Evolutionary conservation across 2,329 filamentous ascomycete species (phyloP), one percentile per base, ranked within the genome.

Genomic region (Scolecobasidium constrictum): DNA sequence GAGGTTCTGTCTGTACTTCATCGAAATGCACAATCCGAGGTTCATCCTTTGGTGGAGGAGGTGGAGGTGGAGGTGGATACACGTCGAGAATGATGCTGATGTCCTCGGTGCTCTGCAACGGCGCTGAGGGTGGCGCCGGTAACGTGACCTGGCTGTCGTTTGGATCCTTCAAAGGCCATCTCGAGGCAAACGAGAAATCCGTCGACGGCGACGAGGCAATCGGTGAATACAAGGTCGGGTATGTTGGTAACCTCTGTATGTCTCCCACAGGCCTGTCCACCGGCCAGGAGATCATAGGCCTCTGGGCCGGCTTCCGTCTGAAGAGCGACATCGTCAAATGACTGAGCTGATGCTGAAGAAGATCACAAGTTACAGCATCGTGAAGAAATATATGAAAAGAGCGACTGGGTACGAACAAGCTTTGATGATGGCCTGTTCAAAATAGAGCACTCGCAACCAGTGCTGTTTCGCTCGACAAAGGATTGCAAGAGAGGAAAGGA

Each of bases 401-500:
- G n/a, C 9, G 9, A n/a, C 9, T 7, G 26, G 26, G 9, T 31
- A 31, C n/a, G 26, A n/a, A 31, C 9, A n/a, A 31, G 26, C 26
- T 31, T 31, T 31, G 26, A 31, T 31, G n/a, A 31, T 31, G 26
- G 9, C 26, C 26, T 7, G 26, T 31, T n/a, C 26, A 31, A 31
- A 31, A 31, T 31, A 31, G 26, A 31, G 26, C 26, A 31, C n/a
- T 31, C 26, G 26, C n/a, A 31, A 31, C 26, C 26, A 7, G 26
- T 31, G 26, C 26, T 31, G 26, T 31, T 31, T 31, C 26, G 26
- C 26, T 31, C 26, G 26, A 7, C 26, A 31, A n/a, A 7, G 26
- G n/a, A 31, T n/a, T 31, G 26, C 26, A 31, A 31, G 26, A 31
- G n/a, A 31, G 26, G 26, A 31, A 31, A 31, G 26, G 26, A 31